Conservation (phyloP, 805 yeast genomes). For the Maudiozyma barnettii region DNA sequence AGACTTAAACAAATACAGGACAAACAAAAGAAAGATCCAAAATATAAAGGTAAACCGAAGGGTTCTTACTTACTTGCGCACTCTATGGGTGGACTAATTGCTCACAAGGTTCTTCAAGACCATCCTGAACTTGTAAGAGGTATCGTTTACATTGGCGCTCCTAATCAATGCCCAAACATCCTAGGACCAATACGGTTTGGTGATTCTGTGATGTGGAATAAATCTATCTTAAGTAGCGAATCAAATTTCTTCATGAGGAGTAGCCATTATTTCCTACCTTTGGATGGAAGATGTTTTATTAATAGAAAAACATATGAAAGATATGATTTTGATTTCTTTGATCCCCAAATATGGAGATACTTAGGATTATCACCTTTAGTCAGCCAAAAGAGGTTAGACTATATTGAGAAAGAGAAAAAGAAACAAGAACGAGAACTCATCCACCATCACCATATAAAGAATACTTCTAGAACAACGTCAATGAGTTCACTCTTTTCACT, state of each 20-base stretch:
- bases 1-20: conserved; percentile 35
- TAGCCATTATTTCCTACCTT: conserved; percentile 68
- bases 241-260: conserved; percentile 85
- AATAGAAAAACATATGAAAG: conserved; percentile 49
- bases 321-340: conserved; percentile 64
- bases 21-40: conserved; percentile 22
- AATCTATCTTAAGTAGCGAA: conserved; percentile 66
- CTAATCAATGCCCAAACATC: conserved; percentile 75
- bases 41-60: conserved; percentile 28
- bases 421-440: not conserved
- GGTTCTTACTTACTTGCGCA: conserved; percentile 73
- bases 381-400: conserved; percentile 22
- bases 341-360: conserved; percentile 71
- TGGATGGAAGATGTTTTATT: conserved; percentile 63
- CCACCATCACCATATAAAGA: not conserved
- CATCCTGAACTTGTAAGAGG: conserved; percentile 66
- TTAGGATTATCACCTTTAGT: conserved; percentile 72
- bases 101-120: conserved; percentile 67
- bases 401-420: conserved; percentile 5
- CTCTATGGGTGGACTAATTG: conserved; percentile 88
- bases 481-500: not conserved
- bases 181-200: conserved; percentile 79
- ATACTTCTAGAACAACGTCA: not conserved
- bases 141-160: conserved; percentile 72
- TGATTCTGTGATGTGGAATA: conserved; percentile 68